A percentile compares a stretch with the other conserved stretches of the same genome.
These are phyloP conservation scores for Kwoniella dendrophila DNA, from an alignment of 768 basidiomycete genomes.

Conservation along the genomic window DNA sequence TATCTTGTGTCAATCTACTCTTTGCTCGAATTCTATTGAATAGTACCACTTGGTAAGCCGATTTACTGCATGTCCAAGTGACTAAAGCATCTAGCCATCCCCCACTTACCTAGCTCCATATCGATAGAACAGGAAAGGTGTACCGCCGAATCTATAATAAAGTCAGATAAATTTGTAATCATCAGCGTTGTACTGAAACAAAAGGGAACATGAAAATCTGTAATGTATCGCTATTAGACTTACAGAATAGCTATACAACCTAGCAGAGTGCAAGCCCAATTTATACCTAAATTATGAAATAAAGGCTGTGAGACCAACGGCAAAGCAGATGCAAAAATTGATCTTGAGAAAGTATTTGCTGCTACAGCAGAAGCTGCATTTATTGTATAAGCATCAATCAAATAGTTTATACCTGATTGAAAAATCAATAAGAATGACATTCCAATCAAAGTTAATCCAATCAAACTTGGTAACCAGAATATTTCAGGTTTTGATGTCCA, in stretches of 20 bases:
- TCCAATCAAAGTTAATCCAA: conserved; percentile 53
- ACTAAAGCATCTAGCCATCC: too few species aligned
- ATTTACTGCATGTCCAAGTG: too few species aligned
- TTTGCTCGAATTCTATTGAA: too few species aligned
- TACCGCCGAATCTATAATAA: conserved; percentile 12
- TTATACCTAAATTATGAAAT: conserved; percentile 25
- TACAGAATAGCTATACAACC: conserved; percentile 27
- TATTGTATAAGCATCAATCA: conserved; percentile 52
- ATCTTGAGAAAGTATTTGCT: conserved; percentile 48
- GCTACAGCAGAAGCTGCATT: conserved; percentile 45
- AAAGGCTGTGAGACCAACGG: conserved; percentile 23
- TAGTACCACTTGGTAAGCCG: too few species aligned
- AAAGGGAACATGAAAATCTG: background rate
- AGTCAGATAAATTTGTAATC: background rate
- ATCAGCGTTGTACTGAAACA: too few species aligned
- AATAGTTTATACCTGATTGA: conserved; percentile 50
- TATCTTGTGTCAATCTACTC: too few species aligned
- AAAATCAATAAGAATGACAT: conserved; percentile 55
- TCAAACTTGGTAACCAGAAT: conserved; percentile 43
- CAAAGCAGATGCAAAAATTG: conserved; percentile 38
- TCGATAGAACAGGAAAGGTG: conserved; percentile 20
- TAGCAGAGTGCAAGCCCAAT: conserved; percentile 32
- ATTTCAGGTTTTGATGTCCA: conserved; percentile 46
- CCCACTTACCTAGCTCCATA: conserved; percentile 19
- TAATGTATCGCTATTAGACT: background rate